Conservation (phyloP, 164 flowering plant genomes). For the grape (Vitis vinifera) region DNA sequence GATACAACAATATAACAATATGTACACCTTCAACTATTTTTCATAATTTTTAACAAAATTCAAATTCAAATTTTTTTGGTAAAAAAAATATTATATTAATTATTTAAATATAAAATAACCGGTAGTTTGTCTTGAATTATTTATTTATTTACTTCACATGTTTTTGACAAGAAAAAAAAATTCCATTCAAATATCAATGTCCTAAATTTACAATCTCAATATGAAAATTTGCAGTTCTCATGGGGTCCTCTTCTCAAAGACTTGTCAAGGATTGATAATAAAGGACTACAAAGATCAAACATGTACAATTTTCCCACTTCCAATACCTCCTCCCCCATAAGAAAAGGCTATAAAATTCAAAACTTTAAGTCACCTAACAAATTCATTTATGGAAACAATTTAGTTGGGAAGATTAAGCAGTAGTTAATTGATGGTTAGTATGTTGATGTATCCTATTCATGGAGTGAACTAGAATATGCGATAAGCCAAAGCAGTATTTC, state of each 20-base stretch:
- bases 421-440: constrained; percentile 45
- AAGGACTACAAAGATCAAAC: constrained; percentile 51
- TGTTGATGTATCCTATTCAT: constrained; percentile 53
- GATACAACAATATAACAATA: too few species aligned
- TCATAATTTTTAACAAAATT: too few species aligned
- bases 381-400: constrained; percentile 36
- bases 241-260: constrained; percentile 95
- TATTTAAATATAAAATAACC: too few species aligned
- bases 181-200: too few species aligned
- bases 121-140: constrained; percentile 7
- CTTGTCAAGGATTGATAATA: constrained; percentile 67
- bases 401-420: constrained; percentile 61
- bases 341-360: too few species aligned
- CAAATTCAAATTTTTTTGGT: too few species aligned
- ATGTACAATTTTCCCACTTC: constrained; percentile 34
- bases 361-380: not conserved
- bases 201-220: too few species aligned
- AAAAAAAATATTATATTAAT: too few species aligned
- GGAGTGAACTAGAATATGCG: constrained; percentile 51
- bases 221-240: constrained; percentile 48
- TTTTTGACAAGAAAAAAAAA: too few species aligned
- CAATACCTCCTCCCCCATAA: not conserved
- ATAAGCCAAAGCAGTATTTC: constrained; percentile 41
- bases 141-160: not conserved
- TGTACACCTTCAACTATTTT: too few species aligned